Percentiles rank a stretch among this genome's conserved stretches.
These are phyloP conservation scores for Irpex lacteus DNA, from an alignment of 1,284 basidiomycete genomes.

Conservation along the genomic window DNA sequence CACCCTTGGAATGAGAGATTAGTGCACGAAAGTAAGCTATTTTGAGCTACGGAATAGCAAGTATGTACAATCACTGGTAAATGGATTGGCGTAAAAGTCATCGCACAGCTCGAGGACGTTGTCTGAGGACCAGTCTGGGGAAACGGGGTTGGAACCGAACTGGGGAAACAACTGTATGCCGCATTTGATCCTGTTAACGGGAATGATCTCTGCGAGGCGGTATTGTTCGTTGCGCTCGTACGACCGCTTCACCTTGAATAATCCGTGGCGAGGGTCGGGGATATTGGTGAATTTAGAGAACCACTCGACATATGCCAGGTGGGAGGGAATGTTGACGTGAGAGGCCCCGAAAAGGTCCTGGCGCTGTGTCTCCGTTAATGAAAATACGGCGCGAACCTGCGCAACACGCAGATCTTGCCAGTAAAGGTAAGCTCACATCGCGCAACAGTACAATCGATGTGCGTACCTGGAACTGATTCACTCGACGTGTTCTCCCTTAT, in stretches of 20 bases:
- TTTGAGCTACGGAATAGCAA: background rate
- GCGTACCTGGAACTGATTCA: background rate
- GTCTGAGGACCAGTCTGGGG: background rate
- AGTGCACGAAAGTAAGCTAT: background rate
- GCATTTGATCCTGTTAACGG: background rate
- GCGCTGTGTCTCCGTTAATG: constrained; percentile 12
- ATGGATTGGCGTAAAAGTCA: background rate
- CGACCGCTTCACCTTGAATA: constrained; percentile 22
- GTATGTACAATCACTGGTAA: background rate
- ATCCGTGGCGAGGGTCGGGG: constrained; percentile 16
- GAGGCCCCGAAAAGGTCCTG: background rate
- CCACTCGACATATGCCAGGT: constrained; percentile 26
- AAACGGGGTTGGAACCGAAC: background rate
- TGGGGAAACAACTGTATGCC: background rate
- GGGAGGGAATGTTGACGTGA: constrained; percentile 5
- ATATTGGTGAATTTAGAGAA: constrained; percentile 20
- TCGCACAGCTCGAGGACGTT: background rate
- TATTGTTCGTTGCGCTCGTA: background rate
- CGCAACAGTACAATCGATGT: background rate
- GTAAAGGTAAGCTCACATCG: background rate
- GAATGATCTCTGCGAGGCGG: background rate
- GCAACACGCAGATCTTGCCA: constrained; percentile 16
- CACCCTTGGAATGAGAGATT: background rate
- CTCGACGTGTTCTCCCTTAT: background rate
- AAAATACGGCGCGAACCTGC: constrained; percentile 23